These are phyloP conservation scores for Tylopilus felleus DNA, from an alignment of 768 basidiomycete species.

Conservation along the genomic window DNA sequence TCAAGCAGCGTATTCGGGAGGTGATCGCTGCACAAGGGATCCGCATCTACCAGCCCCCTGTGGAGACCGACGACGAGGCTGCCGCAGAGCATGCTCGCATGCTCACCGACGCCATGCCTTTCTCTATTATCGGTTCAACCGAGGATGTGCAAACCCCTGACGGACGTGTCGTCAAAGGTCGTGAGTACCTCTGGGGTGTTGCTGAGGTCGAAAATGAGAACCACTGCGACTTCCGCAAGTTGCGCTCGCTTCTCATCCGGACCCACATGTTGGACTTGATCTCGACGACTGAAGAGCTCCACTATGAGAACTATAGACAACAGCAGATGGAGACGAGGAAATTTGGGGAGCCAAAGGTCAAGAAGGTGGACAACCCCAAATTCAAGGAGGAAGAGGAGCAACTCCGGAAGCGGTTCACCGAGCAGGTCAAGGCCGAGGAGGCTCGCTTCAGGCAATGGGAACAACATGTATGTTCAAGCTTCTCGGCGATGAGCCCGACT, in stretches of 20 bases:
- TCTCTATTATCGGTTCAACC: conserved; percentile 97
- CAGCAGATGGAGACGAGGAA: conserved; percentile 99
- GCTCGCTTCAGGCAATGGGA: conserved; percentile 99
- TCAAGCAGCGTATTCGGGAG: conserved; percentile 94
- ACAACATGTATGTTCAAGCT: conserved; percentile 70
- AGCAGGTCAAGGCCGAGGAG: conserved; percentile 99
- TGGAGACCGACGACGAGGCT: conserved; percentile 85
- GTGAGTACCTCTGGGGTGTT: conserved; percentile 99
- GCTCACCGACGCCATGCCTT: conserved; percentile 90
- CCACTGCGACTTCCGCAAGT: conserved; percentile 99
- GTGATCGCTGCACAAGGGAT: conserved; percentile 90
- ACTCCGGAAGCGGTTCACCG: conserved; percentile 95
- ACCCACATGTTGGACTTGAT: conserved; percentile 99
- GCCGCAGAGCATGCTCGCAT: conserved; percentile 85
- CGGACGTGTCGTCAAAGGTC: conserved; percentile 91
- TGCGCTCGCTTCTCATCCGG: conserved; percentile 91
- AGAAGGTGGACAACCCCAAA: conserved; percentile 98
- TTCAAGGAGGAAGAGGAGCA: conserved; percentile 99
- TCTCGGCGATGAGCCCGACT: conserved; percentile 6
- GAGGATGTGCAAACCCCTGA: conserved; percentile 91
- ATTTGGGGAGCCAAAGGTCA: conserved; percentile 96
- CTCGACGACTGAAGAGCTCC: conserved; percentile 89
- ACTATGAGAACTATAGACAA: conserved; percentile 98
- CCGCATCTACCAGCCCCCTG: conserved; percentile 89
- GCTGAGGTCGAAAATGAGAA: conserved; percentile 99